Conservation (phyloP, 164 flowering plant genomes). For the Umbellularia californica region DNA sequence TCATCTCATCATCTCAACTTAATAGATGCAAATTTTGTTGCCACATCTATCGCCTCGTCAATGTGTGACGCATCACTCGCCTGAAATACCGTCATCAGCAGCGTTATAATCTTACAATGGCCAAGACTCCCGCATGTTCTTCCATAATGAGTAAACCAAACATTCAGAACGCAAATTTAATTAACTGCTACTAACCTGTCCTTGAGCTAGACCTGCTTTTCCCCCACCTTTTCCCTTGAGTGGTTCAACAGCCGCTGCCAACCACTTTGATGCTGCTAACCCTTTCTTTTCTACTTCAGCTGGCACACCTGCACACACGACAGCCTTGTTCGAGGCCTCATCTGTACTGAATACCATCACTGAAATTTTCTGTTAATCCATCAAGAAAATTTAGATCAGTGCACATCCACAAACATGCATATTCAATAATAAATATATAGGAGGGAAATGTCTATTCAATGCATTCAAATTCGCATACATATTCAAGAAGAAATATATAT, state of each 20-base stretch:
- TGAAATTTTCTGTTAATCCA: constrained; percentile 60
- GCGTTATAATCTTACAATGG: not conserved
- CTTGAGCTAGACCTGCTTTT: constrained; percentile 80
- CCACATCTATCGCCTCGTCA: constrained; percentile 15
- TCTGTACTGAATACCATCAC: constrained; percentile 80
- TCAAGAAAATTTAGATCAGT: not conserved
- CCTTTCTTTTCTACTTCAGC: constrained; percentile 40
- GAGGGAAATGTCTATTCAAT: not conserved
- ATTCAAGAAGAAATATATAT: not conserved
- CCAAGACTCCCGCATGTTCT: not conserved
- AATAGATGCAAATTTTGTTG: constrained; percentile 15
- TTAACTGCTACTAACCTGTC: constrained; percentile 56
- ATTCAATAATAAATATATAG: not conserved
- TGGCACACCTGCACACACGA: constrained; percentile 89
- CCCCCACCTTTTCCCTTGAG: constrained; percentile 91
- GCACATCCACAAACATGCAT: not conserved
- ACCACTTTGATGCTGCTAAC: constrained; percentile 79
- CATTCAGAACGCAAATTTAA: not conserved
- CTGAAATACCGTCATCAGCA: not conserved
- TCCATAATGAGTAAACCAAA: not conserved
- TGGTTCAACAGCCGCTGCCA: constrained; percentile 62
- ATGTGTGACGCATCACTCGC: constrained; percentile 14
- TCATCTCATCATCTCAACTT: constrained; percentile 6
- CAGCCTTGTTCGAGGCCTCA: constrained; percentile 70
- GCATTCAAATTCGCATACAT: no score